Base-by-base conservation (phyloP, 2,329 filamentous ascomycete genomes). In the Cladorrhinum sp. region DNA sequence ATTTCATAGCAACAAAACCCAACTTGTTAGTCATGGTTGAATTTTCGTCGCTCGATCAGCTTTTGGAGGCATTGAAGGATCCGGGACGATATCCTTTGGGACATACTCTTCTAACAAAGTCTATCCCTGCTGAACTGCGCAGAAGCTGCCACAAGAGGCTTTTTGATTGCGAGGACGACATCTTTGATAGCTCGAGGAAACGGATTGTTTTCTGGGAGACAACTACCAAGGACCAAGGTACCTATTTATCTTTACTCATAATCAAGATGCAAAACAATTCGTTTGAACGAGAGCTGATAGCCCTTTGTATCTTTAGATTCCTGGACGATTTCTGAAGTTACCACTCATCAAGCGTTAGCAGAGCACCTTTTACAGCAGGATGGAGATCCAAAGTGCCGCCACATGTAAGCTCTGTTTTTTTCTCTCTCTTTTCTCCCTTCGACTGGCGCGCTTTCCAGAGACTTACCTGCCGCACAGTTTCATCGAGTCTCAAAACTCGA, bases 401-500 rank as follows among this genome's bases (percentile, higher is more conserved):
- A 60, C 39, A 26, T 55, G 58, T 60, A 28, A 26, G 58, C 48
- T 20, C 5, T 20, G 16, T 14, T 8, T 16, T 30, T 30, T 30
- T 5, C 26, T 36, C 26, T 28, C 9, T 28, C 9, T 9, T 28
- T 28, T 28, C 4, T 28, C 4, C 4, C 26, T 28, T 28, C 26
- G 23, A 28, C 26, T 28, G 4, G 26, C 26, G 9, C 26, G 26
- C 9, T 28, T 30, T 49, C 48, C 8, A 57, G n/a, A 16, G 10
- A 28, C 21, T 12, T 23, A 26, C 33, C n/a, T 7, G 16, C n/a
- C n/a, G 26, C 9, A 9, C 18, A 62, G 60, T 2, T 62, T 62
- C 60, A 57, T 62, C 10, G 53, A 59, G 36, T 53, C 57, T 2
- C 12, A 46, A 3, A 26, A 62, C 49, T 62, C 60, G 10, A 36